Conservation (phyloP, 768 basidiomycete species). For the Termitomyces sp. region DNA sequence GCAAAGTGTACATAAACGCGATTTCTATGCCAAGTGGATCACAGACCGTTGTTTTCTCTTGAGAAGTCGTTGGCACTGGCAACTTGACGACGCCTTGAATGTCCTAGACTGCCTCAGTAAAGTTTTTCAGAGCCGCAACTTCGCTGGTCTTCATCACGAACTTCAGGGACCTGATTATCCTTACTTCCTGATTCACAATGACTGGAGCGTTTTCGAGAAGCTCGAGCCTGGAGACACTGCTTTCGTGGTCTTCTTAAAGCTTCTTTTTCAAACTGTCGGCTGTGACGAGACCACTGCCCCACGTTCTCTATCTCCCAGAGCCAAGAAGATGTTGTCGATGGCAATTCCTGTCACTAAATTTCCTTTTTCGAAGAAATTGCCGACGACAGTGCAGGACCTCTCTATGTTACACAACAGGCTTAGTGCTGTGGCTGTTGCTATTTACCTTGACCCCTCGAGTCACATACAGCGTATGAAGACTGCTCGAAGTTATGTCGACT, state of each 20-base stretch:
- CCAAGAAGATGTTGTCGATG: constrained; percentile 67
- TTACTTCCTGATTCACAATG: constrained; percentile 53
- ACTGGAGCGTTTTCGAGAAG: constrained; percentile 47
- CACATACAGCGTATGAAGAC: constrained; percentile 53
- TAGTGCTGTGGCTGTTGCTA: constrained; percentile 62
- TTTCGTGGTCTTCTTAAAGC: constrained; percentile 76
- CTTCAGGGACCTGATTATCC: constrained; percentile 53
- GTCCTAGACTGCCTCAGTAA: constrained; percentile 63
- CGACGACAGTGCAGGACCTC: constrained; percentile 49
- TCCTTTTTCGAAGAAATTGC: constrained; percentile 50
- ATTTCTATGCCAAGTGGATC: constrained; percentile 66
- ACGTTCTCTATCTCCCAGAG: constrained; percentile 32
- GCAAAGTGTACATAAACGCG: constrained; percentile 46
- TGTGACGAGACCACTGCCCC: constrained; percentile 23
- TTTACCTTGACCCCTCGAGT: constrained; percentile 55
- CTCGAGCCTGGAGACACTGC: constrained; percentile 59
- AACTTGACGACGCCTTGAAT: constrained; percentile 45
- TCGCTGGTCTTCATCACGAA: constrained; percentile 63
- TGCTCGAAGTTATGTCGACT: constrained; percentile 62
- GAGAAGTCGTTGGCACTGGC: constrained; percentile 76
- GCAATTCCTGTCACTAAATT: constrained; percentile 69
- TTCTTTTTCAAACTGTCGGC: constrained; percentile 60
- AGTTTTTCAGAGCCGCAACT: constrained; percentile 74
- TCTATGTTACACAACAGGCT: constrained; percentile 83
- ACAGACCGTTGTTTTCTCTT: constrained; percentile 72